Evolutionary conservation across 73 alveolate species (phyloP), one percentile per base, ranked within the genome.

Genomic region (Durusdinium trenchii): DNA sequence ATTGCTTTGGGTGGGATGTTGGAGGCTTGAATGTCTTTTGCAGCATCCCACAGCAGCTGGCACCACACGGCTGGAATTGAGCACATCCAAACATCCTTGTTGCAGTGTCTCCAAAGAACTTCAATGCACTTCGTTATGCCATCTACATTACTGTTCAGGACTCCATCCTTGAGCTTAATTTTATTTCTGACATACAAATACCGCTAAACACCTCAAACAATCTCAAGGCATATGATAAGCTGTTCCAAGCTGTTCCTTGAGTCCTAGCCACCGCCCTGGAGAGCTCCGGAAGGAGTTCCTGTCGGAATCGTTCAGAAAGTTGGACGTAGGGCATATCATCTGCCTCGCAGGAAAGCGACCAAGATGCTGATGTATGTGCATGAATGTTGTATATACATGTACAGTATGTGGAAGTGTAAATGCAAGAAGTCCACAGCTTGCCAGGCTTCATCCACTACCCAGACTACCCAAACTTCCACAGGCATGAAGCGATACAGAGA

Each of bases 41-140:
- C 98, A 16, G 99, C 99, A 93, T 93, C 99, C 93, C 92, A 76
- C 32, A 93, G 93, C 81, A 93, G 82, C 61, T 93, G 50, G 36
- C 99, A 93, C 99, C 99, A 93, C 38, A 93, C 92, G 28, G 99
- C 99, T 18, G 99, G 99, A 40, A 93, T 93, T 46, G 99, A 93
- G 38, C 99, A 93, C 99, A 93, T 93, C 99, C 99, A 93, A 18
- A 93, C 99, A 51, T 93, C 99, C 97, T 91, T 28, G 36, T 32
- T 32, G 1, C 75, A 16, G 50, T 4, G n/a, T 2, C 32, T 69
- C 47, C 36, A 64, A 10, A n/a, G 79, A 64, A 64, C 35, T n/a
- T 12, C 23, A 57, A 60, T n/a, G n/a, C n/a, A n/a, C n/a, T n/a
- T n/a, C n/a, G n/a, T n/a, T n/a, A n/a, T n/a, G n/a, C n/a, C n/a